Conservation (phyloP, 78 protist species). For the Cyanophora paradoxa region DNA sequence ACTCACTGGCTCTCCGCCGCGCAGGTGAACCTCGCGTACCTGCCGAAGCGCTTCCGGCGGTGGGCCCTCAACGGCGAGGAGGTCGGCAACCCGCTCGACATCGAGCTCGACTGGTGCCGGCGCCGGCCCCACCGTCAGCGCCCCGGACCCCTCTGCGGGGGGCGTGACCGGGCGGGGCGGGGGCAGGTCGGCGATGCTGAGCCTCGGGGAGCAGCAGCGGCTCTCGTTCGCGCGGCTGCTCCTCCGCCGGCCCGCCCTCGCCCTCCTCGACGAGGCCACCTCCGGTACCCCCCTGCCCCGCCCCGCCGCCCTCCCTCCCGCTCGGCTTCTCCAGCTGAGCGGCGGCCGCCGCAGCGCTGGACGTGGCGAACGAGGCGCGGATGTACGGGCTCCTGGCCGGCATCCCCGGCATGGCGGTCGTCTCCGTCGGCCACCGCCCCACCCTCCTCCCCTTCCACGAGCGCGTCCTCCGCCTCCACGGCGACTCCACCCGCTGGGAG, state of each 20-base stretch:
- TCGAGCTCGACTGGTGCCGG: background rate
- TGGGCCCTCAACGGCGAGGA: background rate
- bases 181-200: constrained; percentile 24
- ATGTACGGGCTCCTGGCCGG: constrained; percentile 11
- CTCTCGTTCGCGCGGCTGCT: constrained; percentile 37
- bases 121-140: background rate
- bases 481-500: too few relatives aligned
- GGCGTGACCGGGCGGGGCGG: too few relatives aligned
- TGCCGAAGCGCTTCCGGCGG: background rate
- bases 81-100: background rate
- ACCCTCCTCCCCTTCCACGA: constrained; percentile 2
- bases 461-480: background rate
- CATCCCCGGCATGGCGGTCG: background rate
- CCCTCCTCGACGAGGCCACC: constrained; percentile 41
- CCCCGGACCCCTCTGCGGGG: background rate
- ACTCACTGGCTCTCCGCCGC: too few relatives aligned
- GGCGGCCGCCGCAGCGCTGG: constrained; percentile 39
- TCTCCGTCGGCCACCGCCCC: constrained; percentile 10
- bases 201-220: constrained; percentile 48
- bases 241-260: background rate
- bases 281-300: too few relatives aligned
- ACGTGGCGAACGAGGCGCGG: constrained; percentile 23
- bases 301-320: background rate
- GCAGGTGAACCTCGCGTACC: background rate
- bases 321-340: constrained; percentile 23